Evolutionary conservation across 164 flowering plant genomes (phyloP).

Genomic region (Amborella trichopoda): DNA sequence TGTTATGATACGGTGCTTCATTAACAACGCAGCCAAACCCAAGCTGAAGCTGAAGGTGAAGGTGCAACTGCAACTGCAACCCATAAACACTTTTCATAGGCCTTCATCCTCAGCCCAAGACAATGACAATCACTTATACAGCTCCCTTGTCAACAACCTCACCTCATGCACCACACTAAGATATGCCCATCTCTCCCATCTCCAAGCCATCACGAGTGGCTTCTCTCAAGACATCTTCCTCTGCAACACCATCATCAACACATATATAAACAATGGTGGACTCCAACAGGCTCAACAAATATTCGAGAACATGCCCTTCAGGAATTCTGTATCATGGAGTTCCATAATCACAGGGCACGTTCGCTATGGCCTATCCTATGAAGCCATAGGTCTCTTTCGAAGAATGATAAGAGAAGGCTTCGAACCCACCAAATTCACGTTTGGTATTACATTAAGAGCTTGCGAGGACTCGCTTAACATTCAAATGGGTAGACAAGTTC

Average conservation of each 20-base stretch:
- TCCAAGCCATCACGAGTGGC: conserved; percentile 38
- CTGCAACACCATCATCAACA: conserved; percentile 50
- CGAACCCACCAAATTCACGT: conserved; percentile 36
- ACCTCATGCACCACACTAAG: conserved; percentile 12
- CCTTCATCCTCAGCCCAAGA: too few species aligned
- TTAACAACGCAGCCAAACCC: too few species aligned
- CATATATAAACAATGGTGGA: conserved; percentile 34
- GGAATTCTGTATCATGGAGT: conserved; percentile 62
- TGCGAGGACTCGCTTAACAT: conserved; percentile 37
- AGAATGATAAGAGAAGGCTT: conserved; percentile 41
- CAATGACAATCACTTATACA: too few species aligned
- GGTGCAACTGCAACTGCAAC: too few species aligned
- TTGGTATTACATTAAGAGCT: conserved; percentile 64
- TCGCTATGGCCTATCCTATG: conserved; percentile 26
- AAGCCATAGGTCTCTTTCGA: conserved; percentile 38
- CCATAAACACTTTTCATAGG: too few species aligned
- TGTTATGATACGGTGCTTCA: too few species aligned
- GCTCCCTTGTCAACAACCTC: conserved; percentile 20
- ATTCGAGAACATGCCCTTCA: conserved; percentile 69
- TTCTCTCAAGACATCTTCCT: conserved; percentile 33
- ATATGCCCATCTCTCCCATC: conserved; percentile 42
- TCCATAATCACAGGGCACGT: conserved; percentile 64
- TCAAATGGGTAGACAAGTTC: conserved; percentile 55
- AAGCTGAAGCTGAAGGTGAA: too few species aligned
- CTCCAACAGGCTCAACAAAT: conserved; percentile 31